These are phyloP conservation scores for Hypericum perforatum DNA, from an alignment of 345 rosid species.

Conservation along the genomic window DNA sequence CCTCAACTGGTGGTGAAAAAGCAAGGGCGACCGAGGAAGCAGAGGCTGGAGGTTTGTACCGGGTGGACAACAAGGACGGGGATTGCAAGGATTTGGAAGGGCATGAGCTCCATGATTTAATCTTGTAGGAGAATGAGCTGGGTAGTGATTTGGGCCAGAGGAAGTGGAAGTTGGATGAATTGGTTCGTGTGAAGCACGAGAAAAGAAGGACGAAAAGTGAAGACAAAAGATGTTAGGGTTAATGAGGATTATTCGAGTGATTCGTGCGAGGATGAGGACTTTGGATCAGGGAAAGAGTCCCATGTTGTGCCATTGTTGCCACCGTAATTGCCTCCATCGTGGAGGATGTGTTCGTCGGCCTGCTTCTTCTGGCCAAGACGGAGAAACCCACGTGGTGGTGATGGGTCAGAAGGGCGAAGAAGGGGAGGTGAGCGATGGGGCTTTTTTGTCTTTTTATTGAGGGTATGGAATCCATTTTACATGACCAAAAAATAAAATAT, in stretches of 20 bases:
- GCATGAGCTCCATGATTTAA: constrained; percentile 44
- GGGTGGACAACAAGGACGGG: constrained; percentile 84
- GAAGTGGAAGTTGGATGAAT: constrained; percentile 41
- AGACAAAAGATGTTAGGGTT: constrained; percentile 25
- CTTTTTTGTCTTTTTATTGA: too few species aligned
- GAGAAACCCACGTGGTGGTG: too few species aligned
- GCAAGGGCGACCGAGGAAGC: constrained; percentile 57
- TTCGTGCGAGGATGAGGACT: constrained; percentile 38
- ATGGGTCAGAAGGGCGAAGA: too few species aligned
- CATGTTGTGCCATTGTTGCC: constrained; percentile 28
- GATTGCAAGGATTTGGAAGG: constrained; percentile 69
- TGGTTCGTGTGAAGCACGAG: constrained; percentile 23
- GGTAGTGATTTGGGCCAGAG: constrained; percentile 42
- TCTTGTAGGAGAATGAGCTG: constrained; percentile 43
- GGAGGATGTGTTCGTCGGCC: constrained; percentile 59
- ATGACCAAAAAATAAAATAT: too few species aligned
- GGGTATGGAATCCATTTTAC: too few species aligned
- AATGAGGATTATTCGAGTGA: constrained; percentile 50
- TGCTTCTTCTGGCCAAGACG: too few species aligned
- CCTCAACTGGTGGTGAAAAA: constrained; percentile 36
- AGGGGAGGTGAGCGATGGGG: too few species aligned
- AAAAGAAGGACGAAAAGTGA: constrained; percentile 17
- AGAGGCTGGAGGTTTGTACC: constrained; percentile 50
- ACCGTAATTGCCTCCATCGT: constrained; percentile 58
- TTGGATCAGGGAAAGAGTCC: constrained; percentile 29